A percentile compares a stretch with the other conserved stretches of the same genome.
These are phyloP conservation scores for Porogramme epimiltina DNA, from an alignment of 1,284 basidiomycete genomes.

Conservation along the genomic window DNA sequence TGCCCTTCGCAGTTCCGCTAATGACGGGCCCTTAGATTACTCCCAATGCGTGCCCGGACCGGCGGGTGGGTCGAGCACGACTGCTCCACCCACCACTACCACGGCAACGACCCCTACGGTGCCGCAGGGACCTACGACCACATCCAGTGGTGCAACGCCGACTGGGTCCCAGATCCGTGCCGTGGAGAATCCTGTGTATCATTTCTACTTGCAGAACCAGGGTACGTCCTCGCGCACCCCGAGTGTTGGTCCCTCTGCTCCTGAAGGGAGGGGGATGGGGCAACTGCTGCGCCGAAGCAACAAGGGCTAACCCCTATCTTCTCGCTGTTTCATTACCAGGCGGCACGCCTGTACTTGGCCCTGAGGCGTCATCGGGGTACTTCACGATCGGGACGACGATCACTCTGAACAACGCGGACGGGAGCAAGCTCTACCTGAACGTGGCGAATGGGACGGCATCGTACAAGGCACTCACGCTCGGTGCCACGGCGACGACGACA, in stretches of 20 bases:
- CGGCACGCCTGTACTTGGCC: conserved; percentile 53
- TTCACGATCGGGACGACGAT: conserved; percentile 54
- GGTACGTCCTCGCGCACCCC: conserved; percentile 35
- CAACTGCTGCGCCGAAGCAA: neutral
- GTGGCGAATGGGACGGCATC: conserved; percentile 45
- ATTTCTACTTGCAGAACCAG: conserved; percentile 57
- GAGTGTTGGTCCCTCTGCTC: neutral
- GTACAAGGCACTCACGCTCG: conserved; percentile 52
- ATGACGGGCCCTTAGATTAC: conserved; percentile 40
- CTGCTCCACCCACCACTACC: conserved; percentile 21
- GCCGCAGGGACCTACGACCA: conserved; percentile 35
- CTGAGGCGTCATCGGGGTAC: conserved; percentile 50
- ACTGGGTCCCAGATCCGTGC: conserved; percentile 57
- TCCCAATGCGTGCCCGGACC: conserved; percentile 49
- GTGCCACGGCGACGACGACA: conserved; percentile 48
- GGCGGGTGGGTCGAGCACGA: conserved; percentile 17
- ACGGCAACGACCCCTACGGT: conserved; percentile 35
- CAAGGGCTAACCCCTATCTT: conserved; percentile 11
- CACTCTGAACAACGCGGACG: conserved; percentile 41
- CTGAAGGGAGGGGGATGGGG: neutral
- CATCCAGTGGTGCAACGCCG: conserved; percentile 43
- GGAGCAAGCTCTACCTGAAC: conserved; percentile 50
- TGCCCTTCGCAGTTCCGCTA: conserved; percentile 3
- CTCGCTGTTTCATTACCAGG: conserved; percentile 27
- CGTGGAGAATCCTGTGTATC: conserved; percentile 54